Percentiles rank a stretch among this genome's conserved stretches.
phyloP scores from a whole-genome alignment of 2,329 filamentous ascomycete genomes.

The Penicillium freii region DNA sequence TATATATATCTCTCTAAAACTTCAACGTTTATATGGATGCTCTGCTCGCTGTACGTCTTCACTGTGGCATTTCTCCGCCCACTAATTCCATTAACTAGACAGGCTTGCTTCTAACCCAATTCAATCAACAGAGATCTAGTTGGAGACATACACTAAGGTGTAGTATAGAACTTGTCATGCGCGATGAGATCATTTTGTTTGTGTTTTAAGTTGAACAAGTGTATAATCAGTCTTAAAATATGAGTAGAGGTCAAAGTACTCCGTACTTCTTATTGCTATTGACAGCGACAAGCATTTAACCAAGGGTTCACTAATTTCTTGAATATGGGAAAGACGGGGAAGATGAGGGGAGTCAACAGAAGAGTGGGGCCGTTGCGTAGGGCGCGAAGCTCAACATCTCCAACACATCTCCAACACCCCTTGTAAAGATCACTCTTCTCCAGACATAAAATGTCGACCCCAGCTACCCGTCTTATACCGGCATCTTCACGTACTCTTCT shows the following conservation, averaged over 20 bases:
- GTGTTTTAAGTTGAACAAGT: not conserved
- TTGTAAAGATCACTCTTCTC: not conserved
- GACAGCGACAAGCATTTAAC: too few relatives aligned
- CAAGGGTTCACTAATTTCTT: not conserved
- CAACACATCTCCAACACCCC: not conserved
- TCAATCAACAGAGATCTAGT: not conserved
- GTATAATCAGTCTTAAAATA: not conserved
- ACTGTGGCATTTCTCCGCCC: rapidly evolving
- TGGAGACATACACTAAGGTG: not conserved
- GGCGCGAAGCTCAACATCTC: not conserved
- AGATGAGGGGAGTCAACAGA: not conserved
- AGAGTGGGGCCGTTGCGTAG: not conserved
- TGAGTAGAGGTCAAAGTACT: not conserved
- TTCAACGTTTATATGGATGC: not conserved
- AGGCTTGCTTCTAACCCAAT: not conserved
- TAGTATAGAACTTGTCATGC: not conserved
- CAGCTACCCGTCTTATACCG: not conserved
- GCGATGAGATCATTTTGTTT: not conserved
- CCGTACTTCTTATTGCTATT: too few relatives aligned
- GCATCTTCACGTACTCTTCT: slow-evolving; percentile 33
- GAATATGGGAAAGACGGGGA: not conserved
- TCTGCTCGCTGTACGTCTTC: not conserved
- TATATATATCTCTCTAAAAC: not conserved
- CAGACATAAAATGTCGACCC: not conserved
- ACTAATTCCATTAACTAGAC: rapidly evolving